phyloP scores from a whole-genome alignment of 495 filamentous ascomycete species.

The Entonaema liquescens region DNA sequence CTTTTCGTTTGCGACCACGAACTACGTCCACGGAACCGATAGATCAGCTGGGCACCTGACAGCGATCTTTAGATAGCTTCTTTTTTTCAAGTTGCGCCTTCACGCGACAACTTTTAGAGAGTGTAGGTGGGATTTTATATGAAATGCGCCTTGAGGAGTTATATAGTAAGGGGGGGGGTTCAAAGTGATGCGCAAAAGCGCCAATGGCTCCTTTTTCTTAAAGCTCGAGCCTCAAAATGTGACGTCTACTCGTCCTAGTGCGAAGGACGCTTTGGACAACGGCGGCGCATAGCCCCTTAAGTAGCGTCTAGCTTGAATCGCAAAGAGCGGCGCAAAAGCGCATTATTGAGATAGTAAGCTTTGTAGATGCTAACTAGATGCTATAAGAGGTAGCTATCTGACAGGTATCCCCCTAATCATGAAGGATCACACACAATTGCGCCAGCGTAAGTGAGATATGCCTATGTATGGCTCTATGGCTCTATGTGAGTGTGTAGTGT shows the following conservation, averaged over 20 bases:
- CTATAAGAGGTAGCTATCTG: constrained; percentile 17
- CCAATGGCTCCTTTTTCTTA: constrained; percentile 20
- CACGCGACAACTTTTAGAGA: constrained; percentile 17
- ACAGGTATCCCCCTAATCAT: constrained; percentile 25
- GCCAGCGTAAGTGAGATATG: constrained; percentile 22
- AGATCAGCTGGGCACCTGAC: constrained; percentile 32
- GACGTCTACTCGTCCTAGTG: constrained; percentile 5
- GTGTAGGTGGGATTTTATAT: constrained; percentile 11
- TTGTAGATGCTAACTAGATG: too few relatives aligned
- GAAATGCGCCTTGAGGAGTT: constrained; percentile 27
- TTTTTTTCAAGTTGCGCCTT: constrained; percentile 19
- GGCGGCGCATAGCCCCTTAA: constrained; percentile 33
- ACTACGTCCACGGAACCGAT: constrained; percentile 22
- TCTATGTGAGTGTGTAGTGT: constrained; percentile 1
- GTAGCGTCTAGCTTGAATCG: constrained; percentile 34
- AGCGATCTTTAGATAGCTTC: constrained; percentile 5
- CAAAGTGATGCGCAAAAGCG: constrained; percentile 30
- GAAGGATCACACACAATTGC: constrained; percentile 39
- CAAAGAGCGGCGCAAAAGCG: constrained; percentile 25
- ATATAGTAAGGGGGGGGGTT: constrained; percentile 5
- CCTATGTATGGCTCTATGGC: constrained; percentile 4
- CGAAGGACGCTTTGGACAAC: constrained; percentile 21
- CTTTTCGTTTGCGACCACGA: constrained; percentile 45
- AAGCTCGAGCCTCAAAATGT: constrained; percentile 32
- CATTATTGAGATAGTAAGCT: constrained; percentile 25